Evolutionary conservation across 768 basidiomycete species (phyloP).

Genomic region (Astraeus odoratus): DNA sequence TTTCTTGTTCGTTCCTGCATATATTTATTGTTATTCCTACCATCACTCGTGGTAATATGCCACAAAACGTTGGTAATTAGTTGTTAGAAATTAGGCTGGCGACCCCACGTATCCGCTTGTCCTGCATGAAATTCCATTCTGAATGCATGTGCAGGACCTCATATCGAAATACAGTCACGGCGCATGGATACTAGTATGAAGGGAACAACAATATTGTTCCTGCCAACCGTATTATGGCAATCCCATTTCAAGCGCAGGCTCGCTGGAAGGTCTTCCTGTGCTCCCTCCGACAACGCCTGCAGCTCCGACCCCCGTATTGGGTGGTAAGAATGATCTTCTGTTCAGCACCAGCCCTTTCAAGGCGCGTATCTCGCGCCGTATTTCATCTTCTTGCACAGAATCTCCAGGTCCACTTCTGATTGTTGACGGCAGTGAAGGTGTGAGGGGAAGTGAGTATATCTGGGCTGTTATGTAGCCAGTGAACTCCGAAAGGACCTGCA

Average conservation of each 20-base stretch:
- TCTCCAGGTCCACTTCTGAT: constrained; percentile 12
- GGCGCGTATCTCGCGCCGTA: constrained; percentile 67
- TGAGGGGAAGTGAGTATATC: constrained; percentile 39
- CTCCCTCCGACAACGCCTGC: neutral
- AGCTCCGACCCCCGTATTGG: neutral
- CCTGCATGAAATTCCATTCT: too few species aligned
- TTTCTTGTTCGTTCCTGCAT: too few species aligned
- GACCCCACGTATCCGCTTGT: too few species aligned
- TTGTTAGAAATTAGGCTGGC: too few species aligned
- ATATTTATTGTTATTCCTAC: too few species aligned
- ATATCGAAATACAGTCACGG: too few species aligned
- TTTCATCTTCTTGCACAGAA: constrained; percentile 53
- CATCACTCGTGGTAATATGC: too few species aligned
- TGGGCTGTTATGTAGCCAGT: constrained; percentile 77
- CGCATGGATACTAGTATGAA: too few species aligned
- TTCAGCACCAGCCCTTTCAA: constrained; percentile 77
- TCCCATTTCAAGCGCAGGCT: constrained; percentile 1
- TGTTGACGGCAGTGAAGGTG: neutral
- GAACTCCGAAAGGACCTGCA: constrained; percentile 62
- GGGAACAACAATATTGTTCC: too few species aligned
- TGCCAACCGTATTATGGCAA: too few species aligned
- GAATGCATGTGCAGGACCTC: too few species aligned
- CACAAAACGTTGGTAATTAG: too few species aligned
- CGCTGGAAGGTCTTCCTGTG: constrained; percentile 3
- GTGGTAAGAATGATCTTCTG: constrained; percentile 37